Percentiles rank a stretch among this genome's conserved stretches.
Evolutionary conservation across 225 moss, liverwort and hornwort genomes (phyloP).

Genomic region (Physcomitrium patens): DNA sequence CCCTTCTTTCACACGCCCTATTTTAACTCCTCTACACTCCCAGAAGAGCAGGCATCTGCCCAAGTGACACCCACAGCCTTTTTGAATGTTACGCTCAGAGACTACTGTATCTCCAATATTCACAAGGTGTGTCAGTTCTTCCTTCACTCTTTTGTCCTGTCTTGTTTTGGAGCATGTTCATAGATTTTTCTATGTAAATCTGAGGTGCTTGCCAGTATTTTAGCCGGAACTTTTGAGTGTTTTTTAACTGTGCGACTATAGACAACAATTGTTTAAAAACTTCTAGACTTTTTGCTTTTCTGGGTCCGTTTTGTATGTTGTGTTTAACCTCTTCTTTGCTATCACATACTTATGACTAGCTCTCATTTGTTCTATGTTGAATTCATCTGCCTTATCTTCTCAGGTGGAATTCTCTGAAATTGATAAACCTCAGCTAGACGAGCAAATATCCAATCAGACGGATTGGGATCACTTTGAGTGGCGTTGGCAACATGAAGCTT

Average conservation of each 20-base stretch:
- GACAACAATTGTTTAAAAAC: background rate
- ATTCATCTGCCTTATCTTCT: slow-evolving; percentile 10
- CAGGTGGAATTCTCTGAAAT: slow-evolving; percentile 42
- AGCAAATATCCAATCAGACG: slow-evolving; percentile 29
- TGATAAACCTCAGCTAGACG: background rate
- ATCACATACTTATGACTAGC: background rate
- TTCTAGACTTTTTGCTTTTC: background rate
- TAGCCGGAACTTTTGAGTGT: background rate
- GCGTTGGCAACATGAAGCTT: slow-evolving; percentile 53
- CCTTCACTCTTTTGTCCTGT: background rate
- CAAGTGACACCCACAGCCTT: slow-evolving; percentile 31
- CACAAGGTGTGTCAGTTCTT: slow-evolving; percentile 35
- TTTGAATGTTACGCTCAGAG: slow-evolving; percentile 32
- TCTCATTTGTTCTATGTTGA: slow-evolving; percentile 4
- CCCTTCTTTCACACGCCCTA: slow-evolving; percentile 70
- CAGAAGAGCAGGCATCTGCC: slow-evolving; percentile 45
- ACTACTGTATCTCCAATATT: slow-evolving; percentile 53
- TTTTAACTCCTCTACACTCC: slow-evolving; percentile 39
- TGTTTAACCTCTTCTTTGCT: background rate
- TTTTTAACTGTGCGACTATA: background rate
- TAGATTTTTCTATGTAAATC: background rate
- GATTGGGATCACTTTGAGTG: slow-evolving; percentile 66
- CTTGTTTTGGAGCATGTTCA: background rate
- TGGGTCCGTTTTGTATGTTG: background rate
- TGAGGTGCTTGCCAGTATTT: background rate